phyloP scores from a whole-genome alignment of 768 basidiomycete genomes.

The Suillus hirtellus region DNA sequence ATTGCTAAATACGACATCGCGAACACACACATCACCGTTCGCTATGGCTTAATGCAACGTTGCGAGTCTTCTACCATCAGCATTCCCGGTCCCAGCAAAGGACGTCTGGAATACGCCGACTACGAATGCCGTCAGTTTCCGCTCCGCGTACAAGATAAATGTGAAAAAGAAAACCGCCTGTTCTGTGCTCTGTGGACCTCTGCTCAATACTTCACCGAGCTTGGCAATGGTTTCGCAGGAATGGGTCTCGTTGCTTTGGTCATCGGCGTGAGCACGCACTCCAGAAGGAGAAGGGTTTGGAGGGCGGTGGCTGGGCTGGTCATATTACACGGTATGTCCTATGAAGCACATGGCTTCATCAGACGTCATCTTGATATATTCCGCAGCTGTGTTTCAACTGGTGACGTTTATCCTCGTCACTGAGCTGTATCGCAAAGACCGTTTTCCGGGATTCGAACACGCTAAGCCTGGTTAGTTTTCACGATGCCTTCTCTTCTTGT shows the following conservation, averaged over 20 bases:
- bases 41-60: constrained; percentile 58
- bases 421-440: constrained; percentile 49
- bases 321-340: constrained; percentile 52
- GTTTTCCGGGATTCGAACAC: constrained; percentile 52
- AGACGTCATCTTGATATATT: not conserved
- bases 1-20: constrained; percentile 44
- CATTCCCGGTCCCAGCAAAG: constrained; percentile 46
- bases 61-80: constrained; percentile 55
- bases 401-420: constrained; percentile 64
- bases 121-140: constrained; percentile 71
- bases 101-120: constrained; percentile 49
- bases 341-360: not conserved
- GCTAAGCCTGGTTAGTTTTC: constrained; percentile 56
- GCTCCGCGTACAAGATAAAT: constrained; percentile 44
- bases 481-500: too few species aligned
- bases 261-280: constrained; percentile 72
- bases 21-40: constrained; percentile 47
- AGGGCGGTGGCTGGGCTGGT: constrained; percentile 67
- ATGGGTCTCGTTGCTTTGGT: constrained; percentile 58
- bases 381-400: constrained; percentile 58
- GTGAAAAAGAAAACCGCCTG: constrained; percentile 51
- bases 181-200: constrained; percentile 74
- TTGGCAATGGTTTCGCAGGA: constrained; percentile 63
- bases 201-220: constrained; percentile 64
- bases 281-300: constrained; percentile 76